phyloP scores from a whole-genome alignment of 305 asterid genomes.

The Euphrasia arctica region DNA sequence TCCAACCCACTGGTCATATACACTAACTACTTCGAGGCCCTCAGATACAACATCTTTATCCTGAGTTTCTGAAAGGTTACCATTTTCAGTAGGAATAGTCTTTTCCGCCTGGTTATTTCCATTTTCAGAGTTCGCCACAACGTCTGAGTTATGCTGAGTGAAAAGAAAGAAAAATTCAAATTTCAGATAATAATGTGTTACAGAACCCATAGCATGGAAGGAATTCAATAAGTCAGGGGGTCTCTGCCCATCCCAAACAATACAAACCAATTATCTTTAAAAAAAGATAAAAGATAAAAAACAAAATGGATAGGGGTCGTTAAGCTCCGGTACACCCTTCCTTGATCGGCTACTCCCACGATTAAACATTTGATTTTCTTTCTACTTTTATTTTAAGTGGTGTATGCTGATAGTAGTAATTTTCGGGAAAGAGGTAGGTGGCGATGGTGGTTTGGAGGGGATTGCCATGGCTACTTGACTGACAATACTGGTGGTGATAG shows the following conservation, averaged over 20 bases:
- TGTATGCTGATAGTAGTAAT: background rate
- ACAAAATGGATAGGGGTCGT: too few species aligned
- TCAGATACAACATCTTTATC: conserved; percentile 77
- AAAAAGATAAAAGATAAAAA: too few species aligned
- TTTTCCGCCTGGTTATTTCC: conserved; percentile 52
- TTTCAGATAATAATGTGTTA: conserved; percentile 16
- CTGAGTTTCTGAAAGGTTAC: conserved; percentile 59
- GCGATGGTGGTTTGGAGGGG: conserved; percentile 7
- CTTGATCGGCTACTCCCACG: background rate
- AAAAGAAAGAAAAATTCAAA: conserved; percentile 26
- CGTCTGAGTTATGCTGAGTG: conserved; percentile 54
- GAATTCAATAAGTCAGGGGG: conserved; percentile 11
- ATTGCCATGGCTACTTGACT: background rate
- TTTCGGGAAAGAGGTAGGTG: background rate
- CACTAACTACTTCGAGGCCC: conserved; percentile 57
- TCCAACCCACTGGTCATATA: conserved; percentile 90
- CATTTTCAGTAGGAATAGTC: conserved; percentile 70
- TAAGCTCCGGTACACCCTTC: too few species aligned
- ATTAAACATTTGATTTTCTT: conserved; percentile 19
- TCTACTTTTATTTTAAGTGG: conserved; percentile 5
- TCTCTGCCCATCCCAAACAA: too few species aligned
- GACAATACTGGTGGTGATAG: conserved; percentile 5
- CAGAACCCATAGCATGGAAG: conserved; percentile 20
- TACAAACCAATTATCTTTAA: too few species aligned
- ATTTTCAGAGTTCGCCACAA: conserved; percentile 50